Conservation (phyloP, 2,329 filamentous ascomycete species). For the Helotiales sp. region DNA sequence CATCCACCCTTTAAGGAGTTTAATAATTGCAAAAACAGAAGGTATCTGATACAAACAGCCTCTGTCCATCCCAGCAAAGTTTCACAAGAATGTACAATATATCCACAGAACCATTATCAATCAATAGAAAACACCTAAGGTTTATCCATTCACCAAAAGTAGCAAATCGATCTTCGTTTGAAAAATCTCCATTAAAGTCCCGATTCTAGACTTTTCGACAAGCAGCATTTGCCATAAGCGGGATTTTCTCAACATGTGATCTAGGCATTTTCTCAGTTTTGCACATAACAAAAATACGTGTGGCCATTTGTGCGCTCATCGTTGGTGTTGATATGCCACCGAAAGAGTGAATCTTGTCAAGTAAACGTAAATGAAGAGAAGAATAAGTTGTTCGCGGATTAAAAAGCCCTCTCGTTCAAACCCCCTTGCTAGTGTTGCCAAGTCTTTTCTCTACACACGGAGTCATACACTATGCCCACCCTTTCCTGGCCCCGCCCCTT, state of each 20-base stretch:
- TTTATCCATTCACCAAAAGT: constrained; percentile 20
- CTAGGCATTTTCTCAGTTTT: constrained; percentile 28
- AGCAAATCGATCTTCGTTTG: constrained; percentile 21
- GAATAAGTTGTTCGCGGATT: not conserved
- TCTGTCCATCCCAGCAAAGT: constrained; percentile 19
- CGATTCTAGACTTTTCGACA: constrained; percentile 24
- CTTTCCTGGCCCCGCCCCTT: not conserved
- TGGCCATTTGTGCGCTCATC: constrained; percentile 16
- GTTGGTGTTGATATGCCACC: constrained; percentile 6
- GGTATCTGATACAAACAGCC: constrained; percentile 19
- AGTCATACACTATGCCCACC: not conserved
- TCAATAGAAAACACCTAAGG: constrained; percentile 17
- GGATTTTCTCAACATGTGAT: constrained; percentile 15
- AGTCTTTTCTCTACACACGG: not conserved
- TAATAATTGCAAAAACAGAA: constrained; percentile 12
- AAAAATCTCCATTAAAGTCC: constrained; percentile 21
- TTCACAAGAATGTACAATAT: constrained; percentile 6
- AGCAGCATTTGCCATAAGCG: constrained; percentile 23
- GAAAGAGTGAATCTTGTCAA: not conserved
- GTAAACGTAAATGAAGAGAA: not conserved
- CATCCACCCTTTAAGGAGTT: not conserved
- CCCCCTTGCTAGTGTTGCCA: not conserved
- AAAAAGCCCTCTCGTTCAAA: not conserved
- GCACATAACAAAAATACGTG: constrained; percentile 20
- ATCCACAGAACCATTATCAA: constrained; percentile 26